A percentile compares a stretch with the other conserved stretches of the same genome.
Conservation (phyloP, 2,329 filamentous ascomycete species). For the Botryotinia convoluta region DNA sequence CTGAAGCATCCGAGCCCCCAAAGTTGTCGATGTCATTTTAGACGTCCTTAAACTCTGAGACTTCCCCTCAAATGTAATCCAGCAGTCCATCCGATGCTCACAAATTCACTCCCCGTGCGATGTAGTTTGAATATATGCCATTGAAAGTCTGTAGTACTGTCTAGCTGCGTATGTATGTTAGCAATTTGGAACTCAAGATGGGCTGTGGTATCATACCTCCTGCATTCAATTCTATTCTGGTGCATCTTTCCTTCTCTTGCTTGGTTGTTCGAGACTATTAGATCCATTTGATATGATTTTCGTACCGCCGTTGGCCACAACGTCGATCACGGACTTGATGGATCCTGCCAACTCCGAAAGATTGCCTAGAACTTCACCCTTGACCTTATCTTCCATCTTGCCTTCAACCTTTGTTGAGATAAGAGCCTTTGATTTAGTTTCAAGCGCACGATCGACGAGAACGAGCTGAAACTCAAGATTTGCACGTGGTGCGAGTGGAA, state of each 20-base stretch:
- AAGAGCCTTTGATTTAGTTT: not conserved
- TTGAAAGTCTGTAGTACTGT: not conserved
- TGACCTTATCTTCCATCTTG: not conserved
- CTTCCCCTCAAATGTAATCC: not conserved
- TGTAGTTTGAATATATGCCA: not conserved
- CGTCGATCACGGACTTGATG: not conserved
- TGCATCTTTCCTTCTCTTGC: not conserved
- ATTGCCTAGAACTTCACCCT: not conserved
- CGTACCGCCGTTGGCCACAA: not conserved
- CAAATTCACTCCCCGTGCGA: not conserved
- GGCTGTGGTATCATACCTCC: not conserved
- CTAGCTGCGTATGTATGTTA: not conserved
- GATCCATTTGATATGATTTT: not conserved
- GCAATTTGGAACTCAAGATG: not conserved
- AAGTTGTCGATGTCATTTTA: not conserved
- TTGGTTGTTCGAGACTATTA: not conserved
- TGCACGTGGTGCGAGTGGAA: not conserved
- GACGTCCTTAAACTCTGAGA: not conserved
- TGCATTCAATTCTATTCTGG: not conserved
- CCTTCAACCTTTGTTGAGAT: not conserved
- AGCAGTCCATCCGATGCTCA: not conserved
- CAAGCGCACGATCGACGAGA: not conserved
- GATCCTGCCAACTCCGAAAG: not conserved
- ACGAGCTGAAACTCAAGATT: not conserved
- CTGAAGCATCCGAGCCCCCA: not conserved